Evolutionary conservation across 352 stramenopile species (phyloP).

Genomic region (Globisporangium camurandrum): DNA sequence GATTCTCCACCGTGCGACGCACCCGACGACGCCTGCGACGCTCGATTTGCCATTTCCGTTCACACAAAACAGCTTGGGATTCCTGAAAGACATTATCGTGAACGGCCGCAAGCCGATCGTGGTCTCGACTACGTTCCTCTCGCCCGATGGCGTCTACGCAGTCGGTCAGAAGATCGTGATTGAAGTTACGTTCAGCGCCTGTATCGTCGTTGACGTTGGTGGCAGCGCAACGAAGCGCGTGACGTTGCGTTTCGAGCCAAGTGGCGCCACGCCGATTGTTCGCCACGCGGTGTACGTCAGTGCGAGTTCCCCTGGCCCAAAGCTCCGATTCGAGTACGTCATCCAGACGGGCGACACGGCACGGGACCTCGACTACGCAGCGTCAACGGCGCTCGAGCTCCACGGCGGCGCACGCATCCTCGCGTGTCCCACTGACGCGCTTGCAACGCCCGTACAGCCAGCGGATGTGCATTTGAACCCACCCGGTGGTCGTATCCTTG

Average conservation of each 20-base stretch:
- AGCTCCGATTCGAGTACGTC: slow-evolving; percentile 66
- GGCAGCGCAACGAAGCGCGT: slow-evolving; percentile 20
- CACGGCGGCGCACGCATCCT: slow-evolving; percentile 68
- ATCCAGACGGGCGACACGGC: slow-evolving; percentile 67
- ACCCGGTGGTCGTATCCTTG: slow-evolving; percentile 42
- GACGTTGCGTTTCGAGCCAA: slow-evolving; percentile 51
- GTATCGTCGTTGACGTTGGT: slow-evolving; percentile 39
- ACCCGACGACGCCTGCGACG: slow-evolving; percentile 58
- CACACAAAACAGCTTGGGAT: slow-evolving; percentile 58
- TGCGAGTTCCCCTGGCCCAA: slow-evolving; percentile 33
- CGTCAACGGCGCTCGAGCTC: slow-evolving; percentile 40
- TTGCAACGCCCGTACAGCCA: slow-evolving; percentile 29
- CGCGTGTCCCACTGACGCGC: slow-evolving; percentile 39
- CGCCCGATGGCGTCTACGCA: slow-evolving; percentile 51
- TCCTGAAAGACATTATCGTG: slow-evolving; percentile 58
- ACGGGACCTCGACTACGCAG: slow-evolving; percentile 57
- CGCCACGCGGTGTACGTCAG: slow-evolving; percentile 54
- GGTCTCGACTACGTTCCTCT: slow-evolving; percentile 38
- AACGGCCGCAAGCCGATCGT: slow-evolving; percentile 66
- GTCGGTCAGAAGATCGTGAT: slow-evolving; percentile 51
- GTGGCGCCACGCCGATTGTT: slow-evolving; percentile 35
- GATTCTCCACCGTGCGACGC: slow-evolving; percentile 58
- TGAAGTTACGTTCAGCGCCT: slow-evolving; percentile 61
- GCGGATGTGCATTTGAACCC: slow-evolving; percentile 78
- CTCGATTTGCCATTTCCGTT: slow-evolving; percentile 59